Evolutionary conservation across 2,329 filamentous ascomycete genomes (phyloP).

Genomic region (Rhynchosporium agropyri): DNA sequence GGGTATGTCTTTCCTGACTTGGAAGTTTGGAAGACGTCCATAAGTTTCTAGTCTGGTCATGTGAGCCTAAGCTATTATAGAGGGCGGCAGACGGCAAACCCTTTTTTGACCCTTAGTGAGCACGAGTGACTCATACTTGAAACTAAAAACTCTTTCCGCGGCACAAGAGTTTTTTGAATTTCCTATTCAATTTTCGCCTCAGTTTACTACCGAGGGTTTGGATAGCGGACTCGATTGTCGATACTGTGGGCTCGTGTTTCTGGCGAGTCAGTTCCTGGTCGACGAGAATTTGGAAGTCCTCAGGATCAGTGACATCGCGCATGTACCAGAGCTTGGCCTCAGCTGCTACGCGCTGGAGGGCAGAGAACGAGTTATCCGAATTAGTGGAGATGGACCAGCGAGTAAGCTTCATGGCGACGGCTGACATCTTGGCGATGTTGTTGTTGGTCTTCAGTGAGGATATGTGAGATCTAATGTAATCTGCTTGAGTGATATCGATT

Average conservation of each 20-base stretch:
- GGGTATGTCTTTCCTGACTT: too few species aligned
- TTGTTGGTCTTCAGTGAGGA: not conserved
- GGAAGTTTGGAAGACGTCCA: too few species aligned
- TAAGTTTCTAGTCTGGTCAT: not conserved
- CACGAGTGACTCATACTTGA: not conserved
- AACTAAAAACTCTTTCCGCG: not conserved
- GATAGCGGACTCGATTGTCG: not conserved
- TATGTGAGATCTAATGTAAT: not conserved
- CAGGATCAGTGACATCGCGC: slow-evolving; percentile 23
- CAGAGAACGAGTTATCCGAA: slow-evolving; percentile 11
- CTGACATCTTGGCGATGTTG: slow-evolving; percentile 25
- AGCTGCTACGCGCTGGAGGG: slow-evolving; percentile 16
- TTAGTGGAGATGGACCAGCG: slow-evolving; percentile 12
- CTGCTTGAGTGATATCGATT: not conserved
- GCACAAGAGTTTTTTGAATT: not conserved
- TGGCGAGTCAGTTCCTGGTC: slow-evolving; percentile 24
- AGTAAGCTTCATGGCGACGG: slow-evolving; percentile 19
- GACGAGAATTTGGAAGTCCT: slow-evolving; percentile 29
- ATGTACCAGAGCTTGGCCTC: slow-evolving; percentile 34
- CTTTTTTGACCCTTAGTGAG: too few species aligned
- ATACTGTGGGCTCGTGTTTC: not conserved
- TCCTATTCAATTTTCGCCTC: slow-evolving; percentile 2
- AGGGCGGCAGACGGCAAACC: too few species aligned
- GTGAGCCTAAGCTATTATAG: not conserved
- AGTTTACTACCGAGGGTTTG: slow-evolving; percentile 7